Evolutionary conservation across 495 filamentous ascomycete species (phyloP), one percentile per base, ranked within the genome.

Genomic region (Niebla homalea): DNA sequence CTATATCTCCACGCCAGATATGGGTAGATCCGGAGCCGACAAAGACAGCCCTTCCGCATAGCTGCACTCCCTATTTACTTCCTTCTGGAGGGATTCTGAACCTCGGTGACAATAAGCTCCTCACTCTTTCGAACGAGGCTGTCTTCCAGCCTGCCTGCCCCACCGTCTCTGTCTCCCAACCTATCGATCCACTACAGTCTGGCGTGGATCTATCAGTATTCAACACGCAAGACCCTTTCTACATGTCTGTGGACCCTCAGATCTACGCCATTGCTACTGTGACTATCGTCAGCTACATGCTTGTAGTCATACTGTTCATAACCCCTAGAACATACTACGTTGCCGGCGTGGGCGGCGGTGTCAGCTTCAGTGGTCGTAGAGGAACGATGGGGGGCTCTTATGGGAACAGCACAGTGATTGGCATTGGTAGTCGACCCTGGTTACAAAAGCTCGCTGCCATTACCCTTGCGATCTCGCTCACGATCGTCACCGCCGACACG

Each of bases 381-480:
- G 87, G 87, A 36, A 87, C 94, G 65, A 90, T 89, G 40, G 83
- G 83, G 60, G 80, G 86, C 12, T 83, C 82, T 5, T 78, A 78
- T 36, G 76, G 79, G 20, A 76, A 74, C 38, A 74, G 77, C n/a
- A 83, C 78, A 15, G 73, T 88, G 11, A 81, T 89, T 37, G 85
- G 83, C 35, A 84, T 96, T n/a, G 89, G 89, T 16, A 86, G 87
- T 15, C 79, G 92, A 35, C 93, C 92, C 25, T 96, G 88, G 90
- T 67, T 98, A 48, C 92, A 98, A 63, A 96, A 96, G 65, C 78
- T 95, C 14, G 92, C 92, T 12, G 88, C 93, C 16, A 67, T 95
- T 37, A 80, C 84, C 4, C 90, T 96, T 3, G 92, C 87, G 29
- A 77, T 96, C 15, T 95, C 90, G 6, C 68, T 98, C 52, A 95